Conservation (phyloP, 1,284 basidiomycete genomes). For the Boletus smithii region DNA sequence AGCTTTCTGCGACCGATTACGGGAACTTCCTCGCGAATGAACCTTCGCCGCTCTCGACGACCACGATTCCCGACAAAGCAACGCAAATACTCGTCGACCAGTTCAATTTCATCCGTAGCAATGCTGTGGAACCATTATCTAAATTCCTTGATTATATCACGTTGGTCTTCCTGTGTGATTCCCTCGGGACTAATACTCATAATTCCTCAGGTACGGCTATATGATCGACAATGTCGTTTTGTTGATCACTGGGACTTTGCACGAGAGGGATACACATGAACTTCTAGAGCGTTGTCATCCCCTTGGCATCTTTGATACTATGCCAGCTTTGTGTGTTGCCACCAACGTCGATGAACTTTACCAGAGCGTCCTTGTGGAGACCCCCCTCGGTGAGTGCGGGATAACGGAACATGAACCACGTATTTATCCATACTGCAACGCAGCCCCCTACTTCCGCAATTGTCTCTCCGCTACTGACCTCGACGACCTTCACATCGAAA, state of each 20-base stretch:
- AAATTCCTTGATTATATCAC: slow-evolving; percentile 99
- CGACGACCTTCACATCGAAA: slow-evolving; percentile 99
- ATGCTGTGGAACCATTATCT: slow-evolving; percentile 86
- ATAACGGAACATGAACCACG: background rate
- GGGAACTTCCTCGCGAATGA: slow-evolving; percentile 98
- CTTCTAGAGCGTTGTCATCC: slow-evolving; percentile 96
- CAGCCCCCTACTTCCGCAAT: slow-evolving; percentile 96
- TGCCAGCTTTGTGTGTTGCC: slow-evolving; percentile 98
- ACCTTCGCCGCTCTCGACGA: slow-evolving; percentile 90
- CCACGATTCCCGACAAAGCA: slow-evolving; percentile 93
- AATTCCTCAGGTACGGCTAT: slow-evolving; percentile 76
- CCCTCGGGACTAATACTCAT: slow-evolving; percentile 7
- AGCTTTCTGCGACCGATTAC: slow-evolving; percentile 95
- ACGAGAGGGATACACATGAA: slow-evolving; percentile 97
- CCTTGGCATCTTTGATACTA: slow-evolving; percentile 94
- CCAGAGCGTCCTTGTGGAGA: slow-evolving; percentile 96
- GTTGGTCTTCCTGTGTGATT: slow-evolving; percentile 42
- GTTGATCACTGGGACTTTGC: slow-evolving; percentile 95
- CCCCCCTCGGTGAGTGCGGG: slow-evolving; percentile 78
- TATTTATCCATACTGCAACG: slow-evolving; percentile 11
- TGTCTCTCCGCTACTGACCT: slow-evolving; percentile 94
- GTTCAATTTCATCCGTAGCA: slow-evolving; percentile 91
- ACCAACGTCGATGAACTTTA: slow-evolving; percentile 99
- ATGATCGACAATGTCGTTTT: slow-evolving; percentile 99
- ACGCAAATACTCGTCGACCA: slow-evolving; percentile 94